Evolutionary conservation across 495 filamentous ascomycete species (phyloP).

Genomic region (Cryomyces antarcticus): DNA sequence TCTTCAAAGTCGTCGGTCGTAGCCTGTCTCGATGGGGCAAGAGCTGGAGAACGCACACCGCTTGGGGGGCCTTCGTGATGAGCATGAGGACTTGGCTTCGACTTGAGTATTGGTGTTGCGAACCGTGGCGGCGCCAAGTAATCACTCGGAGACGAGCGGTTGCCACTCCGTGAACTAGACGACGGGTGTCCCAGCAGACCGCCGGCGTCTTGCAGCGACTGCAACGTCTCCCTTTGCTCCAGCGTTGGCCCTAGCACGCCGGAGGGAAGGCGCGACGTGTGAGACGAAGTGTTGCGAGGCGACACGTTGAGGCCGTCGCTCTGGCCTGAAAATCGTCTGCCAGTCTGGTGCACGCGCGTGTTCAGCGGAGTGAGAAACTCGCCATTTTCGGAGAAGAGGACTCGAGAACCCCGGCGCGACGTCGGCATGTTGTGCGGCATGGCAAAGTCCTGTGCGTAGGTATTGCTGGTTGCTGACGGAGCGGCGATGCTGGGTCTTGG

Average conservation of each 20-base stretch:
- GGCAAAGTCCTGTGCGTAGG: conserved; percentile 21
- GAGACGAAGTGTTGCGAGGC: background rate
- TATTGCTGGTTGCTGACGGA: conserved; percentile 7
- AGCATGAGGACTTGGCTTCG: background rate
- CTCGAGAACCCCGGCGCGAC: background rate
- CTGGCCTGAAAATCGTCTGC: background rate
- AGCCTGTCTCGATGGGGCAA: background rate
- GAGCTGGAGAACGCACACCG: background rate
- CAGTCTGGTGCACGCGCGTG: conserved; percentile 6
- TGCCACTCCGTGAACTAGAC: background rate
- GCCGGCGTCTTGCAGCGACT: conserved; percentile 10
- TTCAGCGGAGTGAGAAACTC: conserved; percentile 22
- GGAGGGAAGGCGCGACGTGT: background rate
- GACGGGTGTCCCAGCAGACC: conserved; percentile 1
- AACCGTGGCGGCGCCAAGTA: background rate
- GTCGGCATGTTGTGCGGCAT: conserved; percentile 10
- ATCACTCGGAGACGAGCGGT: background rate
- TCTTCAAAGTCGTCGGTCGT: background rate
- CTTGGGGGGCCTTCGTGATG: background rate
- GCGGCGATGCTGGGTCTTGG: conserved; percentile 1
- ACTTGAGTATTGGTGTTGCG: background rate
- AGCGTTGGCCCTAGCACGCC: conserved; percentile 8
- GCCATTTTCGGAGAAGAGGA: conserved; percentile 7
- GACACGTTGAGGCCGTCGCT: conserved; percentile 7
- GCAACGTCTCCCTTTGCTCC: conserved; percentile 4